These are phyloP conservation scores for Zygnema cylindricum DNA, from an alignment of 139 green algal genomes.

Conservation along the genomic window DNA sequence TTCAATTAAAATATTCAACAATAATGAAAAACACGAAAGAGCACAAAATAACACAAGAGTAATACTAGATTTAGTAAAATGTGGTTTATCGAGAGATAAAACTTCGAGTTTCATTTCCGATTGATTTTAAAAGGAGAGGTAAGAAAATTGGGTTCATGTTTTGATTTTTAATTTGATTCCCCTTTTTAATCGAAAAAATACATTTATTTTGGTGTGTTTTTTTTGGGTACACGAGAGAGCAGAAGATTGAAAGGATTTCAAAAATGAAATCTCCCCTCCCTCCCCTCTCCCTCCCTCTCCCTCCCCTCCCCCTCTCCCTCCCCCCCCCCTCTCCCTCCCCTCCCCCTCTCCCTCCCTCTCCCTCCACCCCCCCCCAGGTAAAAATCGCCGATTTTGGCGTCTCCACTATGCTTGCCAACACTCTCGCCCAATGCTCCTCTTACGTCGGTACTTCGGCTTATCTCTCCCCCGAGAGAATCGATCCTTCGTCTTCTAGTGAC, in stretches of 20 bases:
- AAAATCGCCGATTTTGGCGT: slow-evolving; percentile 65
- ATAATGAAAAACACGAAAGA: too few relatives aligned
- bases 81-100: too few relatives aligned
- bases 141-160: too few relatives aligned
- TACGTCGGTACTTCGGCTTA: slow-evolving; percentile 60
- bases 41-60: too few relatives aligned
- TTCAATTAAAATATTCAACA: too few relatives aligned
- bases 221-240: not conserved
- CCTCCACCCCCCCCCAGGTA: slow-evolving; percentile 24
- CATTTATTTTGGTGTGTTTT: not conserved
- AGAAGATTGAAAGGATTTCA: too few relatives aligned
- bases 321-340: not conserved
- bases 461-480: slow-evolving; percentile 60
- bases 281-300: not conserved
- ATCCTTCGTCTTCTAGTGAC: slow-evolving; percentile 13
- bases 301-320: not conserved
- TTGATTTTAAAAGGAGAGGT: too few relatives aligned
- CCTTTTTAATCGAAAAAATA: not conserved
- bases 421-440: slow-evolving; percentile 56
- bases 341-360: not conserved
- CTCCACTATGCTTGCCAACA: slow-evolving; percentile 53
- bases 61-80: too few relatives aligned
- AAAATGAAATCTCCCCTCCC: not conserved
- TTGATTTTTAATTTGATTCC: too few relatives aligned
- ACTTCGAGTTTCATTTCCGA: too few relatives aligned